Evolutionary conservation across 768 basidiomycete genomes (phyloP), one percentile per base, ranked within the genome.

Genomic region (Tylopilus sp.): DNA sequence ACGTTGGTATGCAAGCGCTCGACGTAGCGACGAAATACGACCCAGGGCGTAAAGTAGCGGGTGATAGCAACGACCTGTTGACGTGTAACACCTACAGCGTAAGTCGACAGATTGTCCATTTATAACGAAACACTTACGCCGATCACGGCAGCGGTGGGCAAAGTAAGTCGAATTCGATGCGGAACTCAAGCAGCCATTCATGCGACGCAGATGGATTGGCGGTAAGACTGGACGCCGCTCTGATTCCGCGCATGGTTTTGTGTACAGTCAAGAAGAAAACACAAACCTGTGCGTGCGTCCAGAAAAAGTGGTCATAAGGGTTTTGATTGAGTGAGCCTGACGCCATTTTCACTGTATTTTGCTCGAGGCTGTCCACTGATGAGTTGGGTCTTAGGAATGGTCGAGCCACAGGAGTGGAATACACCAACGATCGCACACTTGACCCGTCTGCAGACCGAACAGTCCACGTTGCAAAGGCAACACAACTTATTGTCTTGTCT

Each of bases 311-410:
- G 80, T 81, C 18, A 69, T 73, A 22, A 73, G 77, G 4, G 71
- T 82, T 9, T 58, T 81, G 22, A 74, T 81, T 42, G 72, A 80
- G 80, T 80, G 45, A n/a, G n/a, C n/a, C n/a, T n/a, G n/a, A n/a
- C n/a, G n/a, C n/a, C n/a, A n/a, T n/a, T n/a, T n/a, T n/a, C n/a
- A n/a, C n/a, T n/a, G n/a, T n/a, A n/a, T n/a, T n/a, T n/a, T n/a
- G n/a, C n/a, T n/a, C n/a, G 31, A 39, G 40, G 51, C 10, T 18
- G 26, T n/a, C 42, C 25, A 35, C 23, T 48, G 44, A 56, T 8
- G 13, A 31, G 31, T 22, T 40, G 25, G 2, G 30, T 48, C 9
- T n/a, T 21, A 62, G 70, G n/a, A 57, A 57, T 31, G 67, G 63
- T 11, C 61, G 60, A 25, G 71, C 71, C 6, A 70, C 76, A 4